These are phyloP conservation scores for Pinus tabuliformis DNA, from an alignment of 75 land plant species.

Conservation along the genomic window DNA sequence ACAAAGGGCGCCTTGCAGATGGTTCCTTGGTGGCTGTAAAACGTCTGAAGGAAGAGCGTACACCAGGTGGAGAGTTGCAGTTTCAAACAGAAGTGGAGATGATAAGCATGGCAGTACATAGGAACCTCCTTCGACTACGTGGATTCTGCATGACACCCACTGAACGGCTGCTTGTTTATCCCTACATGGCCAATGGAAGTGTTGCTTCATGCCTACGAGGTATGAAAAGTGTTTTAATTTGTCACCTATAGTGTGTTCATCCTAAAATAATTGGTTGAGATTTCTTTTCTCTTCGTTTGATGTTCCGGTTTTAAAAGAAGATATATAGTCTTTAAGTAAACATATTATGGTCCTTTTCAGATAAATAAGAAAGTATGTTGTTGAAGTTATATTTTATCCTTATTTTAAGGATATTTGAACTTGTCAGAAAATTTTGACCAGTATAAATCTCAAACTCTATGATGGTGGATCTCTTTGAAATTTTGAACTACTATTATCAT, in stretches of 20 bases:
- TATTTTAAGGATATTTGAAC: too few relatives aligned
- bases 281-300: too few relatives aligned
- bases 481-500: background rate
- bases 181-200: constrained; percentile 91
- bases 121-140: constrained; percentile 67
- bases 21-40: constrained; percentile 85
- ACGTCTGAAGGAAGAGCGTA: constrained; percentile 73
- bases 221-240: constrained; percentile 5
- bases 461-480: background rate
- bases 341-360: too few relatives aligned
- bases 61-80: constrained; percentile 71
- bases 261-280: too few relatives aligned
- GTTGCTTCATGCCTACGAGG: constrained; percentile 86
- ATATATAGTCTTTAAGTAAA: too few relatives aligned
- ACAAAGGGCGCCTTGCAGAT: constrained; percentile 80
- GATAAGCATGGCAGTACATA: constrained; percentile 94
- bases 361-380: too few relatives aligned
- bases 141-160: constrained; percentile 94
- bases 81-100: constrained; percentile 78
- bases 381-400: too few relatives aligned
- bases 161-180: constrained; percentile 63
- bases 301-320: too few relatives aligned
- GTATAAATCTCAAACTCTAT: background rate
- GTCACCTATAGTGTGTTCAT: too few relatives aligned
- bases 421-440: background rate